Evolutionary conservation across 2,329 filamentous ascomycete genomes (phyloP).

Genomic region (Xenoacremonium recifei): DNA sequence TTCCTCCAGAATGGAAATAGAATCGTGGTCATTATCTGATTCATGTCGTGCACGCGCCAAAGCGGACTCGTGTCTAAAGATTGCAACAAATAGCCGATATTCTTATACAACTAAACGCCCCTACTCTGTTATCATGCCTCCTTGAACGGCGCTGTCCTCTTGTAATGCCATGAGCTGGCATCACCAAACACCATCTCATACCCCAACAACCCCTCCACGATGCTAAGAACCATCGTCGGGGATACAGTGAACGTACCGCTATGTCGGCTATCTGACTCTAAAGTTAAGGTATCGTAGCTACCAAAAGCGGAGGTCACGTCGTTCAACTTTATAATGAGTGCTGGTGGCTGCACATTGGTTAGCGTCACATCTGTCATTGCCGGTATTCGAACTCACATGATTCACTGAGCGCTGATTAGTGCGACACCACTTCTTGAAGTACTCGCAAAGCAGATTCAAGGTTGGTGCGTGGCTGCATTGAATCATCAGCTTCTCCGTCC

Average conservation of each 20-base stretch:
- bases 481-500: slow-evolving; percentile 35
- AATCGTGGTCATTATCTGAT: too few relatives aligned
- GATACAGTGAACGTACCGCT: slow-evolving; percentile 34
- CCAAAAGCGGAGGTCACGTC: slow-evolving; percentile 46
- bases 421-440: slow-evolving; percentile 47
- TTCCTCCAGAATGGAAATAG: too few relatives aligned
- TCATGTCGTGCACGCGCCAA: too few relatives aligned
- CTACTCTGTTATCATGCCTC: slow-evolving; percentile 3
- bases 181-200: slow-evolving; percentile 32
- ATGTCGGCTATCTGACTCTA: slow-evolving; percentile 35
- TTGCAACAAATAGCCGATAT: too few relatives aligned
- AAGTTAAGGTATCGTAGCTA: slow-evolving; percentile 41
- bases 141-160: slow-evolving; percentile 17
- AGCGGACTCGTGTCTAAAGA: too few relatives aligned
- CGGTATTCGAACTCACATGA: slow-evolving; percentile 27
- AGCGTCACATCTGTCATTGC: neutral
- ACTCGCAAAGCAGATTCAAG: slow-evolving; percentile 43
- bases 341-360: slow-evolving; percentile 34
- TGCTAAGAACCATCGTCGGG: slow-evolving; percentile 41
- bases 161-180: slow-evolving; percentile 24
- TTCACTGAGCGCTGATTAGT: slow-evolving; percentile 38
- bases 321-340: slow-evolving; percentile 40
- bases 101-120: too few relatives aligned
- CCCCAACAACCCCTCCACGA: slow-evolving; percentile 47
- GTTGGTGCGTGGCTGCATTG: slow-evolving; percentile 48